Conservation (phyloP, 1,139 yeast species). For the Saccharomycopsis hybrid region DNA sequence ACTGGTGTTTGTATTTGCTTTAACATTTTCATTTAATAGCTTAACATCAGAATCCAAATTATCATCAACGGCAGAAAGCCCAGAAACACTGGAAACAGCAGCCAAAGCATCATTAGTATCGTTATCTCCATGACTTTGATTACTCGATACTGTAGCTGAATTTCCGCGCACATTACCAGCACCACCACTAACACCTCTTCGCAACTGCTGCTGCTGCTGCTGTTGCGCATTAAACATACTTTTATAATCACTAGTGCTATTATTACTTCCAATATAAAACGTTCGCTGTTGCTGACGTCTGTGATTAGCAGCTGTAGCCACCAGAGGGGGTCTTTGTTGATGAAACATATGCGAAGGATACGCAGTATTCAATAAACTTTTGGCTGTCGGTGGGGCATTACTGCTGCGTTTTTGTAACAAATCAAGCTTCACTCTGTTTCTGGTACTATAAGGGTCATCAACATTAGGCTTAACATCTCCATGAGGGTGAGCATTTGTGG, state of each 20-base stretch:
- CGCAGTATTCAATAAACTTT: slow-evolving; percentile 18
- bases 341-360: slow-evolving; percentile 20
- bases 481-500: neutral
- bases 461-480: neutral
- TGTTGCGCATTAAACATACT: no score
- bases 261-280: slow-evolving; percentile 1
- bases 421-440: slow-evolving; percentile 12
- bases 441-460: neutral
- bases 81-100: neutral
- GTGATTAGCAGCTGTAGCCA: no score
- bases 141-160: neutral
- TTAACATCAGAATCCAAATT: neutral
- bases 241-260: neutral
- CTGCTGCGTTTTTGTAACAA: slow-evolving; percentile 7
- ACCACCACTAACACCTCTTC: neutral
- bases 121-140: neutral
- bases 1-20: neutral
- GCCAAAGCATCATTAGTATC: neutral
- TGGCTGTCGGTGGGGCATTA: slow-evolving; percentile 20
- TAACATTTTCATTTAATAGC: neutral
- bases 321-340: slow-evolving; percentile 8
- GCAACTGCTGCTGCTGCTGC: neutral
- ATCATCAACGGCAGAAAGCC: neutral
- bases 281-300: neutral
- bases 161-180: neutral